Evolutionary conservation across 306 rosid genomes (phyloP).

Genomic region (Trifolium subterraneum): DNA sequence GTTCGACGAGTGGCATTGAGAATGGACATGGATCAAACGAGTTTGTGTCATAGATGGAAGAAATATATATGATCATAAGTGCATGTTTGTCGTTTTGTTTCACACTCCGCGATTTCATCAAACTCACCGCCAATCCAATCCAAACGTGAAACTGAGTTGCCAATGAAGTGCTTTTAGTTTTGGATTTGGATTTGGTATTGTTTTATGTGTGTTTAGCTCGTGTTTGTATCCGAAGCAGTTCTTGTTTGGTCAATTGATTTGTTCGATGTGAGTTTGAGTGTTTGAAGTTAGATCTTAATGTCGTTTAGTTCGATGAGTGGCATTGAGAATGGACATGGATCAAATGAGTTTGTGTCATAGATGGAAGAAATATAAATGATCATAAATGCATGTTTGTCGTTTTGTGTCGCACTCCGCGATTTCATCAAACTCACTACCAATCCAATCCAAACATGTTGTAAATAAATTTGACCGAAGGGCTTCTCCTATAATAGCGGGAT

Average conservation of each 20-base stretch:
- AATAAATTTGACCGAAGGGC: slow-evolving; percentile 4
- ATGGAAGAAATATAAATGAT: slow-evolving; percentile 8
- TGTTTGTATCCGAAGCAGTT: slow-evolving; percentile 40
- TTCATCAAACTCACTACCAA: background rate
- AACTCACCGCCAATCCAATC: background rate
- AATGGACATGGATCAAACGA: slow-evolving; percentile 18
- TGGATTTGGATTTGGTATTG: slow-evolving; percentile 5
- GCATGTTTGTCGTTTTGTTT: background rate
- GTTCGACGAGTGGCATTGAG: slow-evolving; percentile 26
- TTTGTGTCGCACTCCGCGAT: background rate
- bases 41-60: background rate
- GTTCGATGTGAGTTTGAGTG: slow-evolving; percentile 35
- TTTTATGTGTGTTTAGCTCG: slow-evolving; percentile 26
- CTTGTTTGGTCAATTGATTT: slow-evolving; percentile 33
- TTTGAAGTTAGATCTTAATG: slow-evolving; percentile 45
- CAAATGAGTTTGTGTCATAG: slow-evolving; percentile 2
- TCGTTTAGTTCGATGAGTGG: slow-evolving; percentile 21
- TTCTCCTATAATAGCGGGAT: slow-evolving; percentile 18
- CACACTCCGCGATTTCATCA: background rate
- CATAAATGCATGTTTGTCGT: background rate
- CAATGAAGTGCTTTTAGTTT: slow-evolving; percentile 41
- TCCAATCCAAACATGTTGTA: background rate
- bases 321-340: slow-evolving; percentile 20
- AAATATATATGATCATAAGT: background rate
- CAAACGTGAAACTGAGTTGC: slow-evolving; percentile 46